These are phyloP conservation scores for Saccharomyces pastorianus DNA, from an alignment of 1,139 yeast species.

Conservation along the genomic window DNA sequence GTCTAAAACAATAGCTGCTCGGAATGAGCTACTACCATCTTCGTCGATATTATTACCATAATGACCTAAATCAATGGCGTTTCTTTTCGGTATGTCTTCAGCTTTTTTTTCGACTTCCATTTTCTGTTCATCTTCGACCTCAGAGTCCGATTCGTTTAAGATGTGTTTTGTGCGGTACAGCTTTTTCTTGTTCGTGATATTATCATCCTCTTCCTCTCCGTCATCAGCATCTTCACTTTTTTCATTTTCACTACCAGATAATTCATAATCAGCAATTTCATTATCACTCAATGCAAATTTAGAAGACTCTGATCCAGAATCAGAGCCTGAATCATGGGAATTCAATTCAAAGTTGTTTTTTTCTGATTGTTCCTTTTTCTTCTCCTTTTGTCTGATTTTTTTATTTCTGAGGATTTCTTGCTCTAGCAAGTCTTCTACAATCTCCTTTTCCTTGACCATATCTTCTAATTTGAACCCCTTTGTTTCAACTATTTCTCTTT, in stretches of 20 bases:
- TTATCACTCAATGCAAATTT: conserved; percentile 30
- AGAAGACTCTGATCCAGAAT: conserved; percentile 13
- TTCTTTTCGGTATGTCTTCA: conserved; percentile 3
- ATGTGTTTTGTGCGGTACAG: neutral
- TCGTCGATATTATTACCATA: conserved; percentile 30
- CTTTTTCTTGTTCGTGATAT: neutral
- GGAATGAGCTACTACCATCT: neutral
- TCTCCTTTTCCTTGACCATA: conserved; percentile 28
- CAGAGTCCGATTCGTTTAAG: conserved; percentile 6
- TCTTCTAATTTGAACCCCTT: conserved; percentile 26
- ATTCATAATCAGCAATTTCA: conserved; percentile 23
- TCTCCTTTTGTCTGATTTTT: conserved; percentile 46
- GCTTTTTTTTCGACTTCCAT: neutral
- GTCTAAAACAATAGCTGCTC: neutral
- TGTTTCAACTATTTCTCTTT: conserved; percentile 21
- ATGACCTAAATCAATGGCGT: conserved; percentile 29
- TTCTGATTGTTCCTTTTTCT: conserved; percentile 33
- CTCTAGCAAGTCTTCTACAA: conserved; percentile 48
- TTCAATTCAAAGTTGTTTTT: conserved; percentile 2
- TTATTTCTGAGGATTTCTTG: conserved; percentile 51
- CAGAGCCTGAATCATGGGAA: conserved; percentile 6
- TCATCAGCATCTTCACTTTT: conserved; percentile 11
- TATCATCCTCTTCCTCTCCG: conserved; percentile 12
- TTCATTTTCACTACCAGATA: conserved; percentile 22
- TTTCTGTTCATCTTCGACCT: conserved; percentile 7